These are phyloP conservation scores for Corymbia citriodora DNA, from an alignment of 441 rosid genomes.

Conservation along the genomic window DNA sequence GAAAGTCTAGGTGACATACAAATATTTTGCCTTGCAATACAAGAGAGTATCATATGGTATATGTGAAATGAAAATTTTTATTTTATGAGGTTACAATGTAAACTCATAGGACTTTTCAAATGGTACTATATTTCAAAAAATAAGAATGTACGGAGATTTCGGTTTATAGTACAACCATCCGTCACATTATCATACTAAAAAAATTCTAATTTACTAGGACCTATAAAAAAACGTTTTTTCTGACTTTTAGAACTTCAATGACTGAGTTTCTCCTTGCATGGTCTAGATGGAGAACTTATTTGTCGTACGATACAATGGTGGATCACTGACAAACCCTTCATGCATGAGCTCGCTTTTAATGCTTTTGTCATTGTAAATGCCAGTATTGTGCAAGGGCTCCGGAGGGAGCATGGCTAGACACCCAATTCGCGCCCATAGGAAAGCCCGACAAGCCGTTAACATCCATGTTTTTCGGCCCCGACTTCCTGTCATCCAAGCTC, in stretches of 20 bases:
- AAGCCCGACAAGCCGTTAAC: background rate
- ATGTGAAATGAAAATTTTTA: too few species aligned
- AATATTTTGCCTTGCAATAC: too few species aligned
- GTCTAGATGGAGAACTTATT: background rate
- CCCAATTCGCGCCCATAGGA: constrained; percentile 16
- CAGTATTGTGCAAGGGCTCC: constrained; percentile 11
- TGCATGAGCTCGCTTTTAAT: background rate
- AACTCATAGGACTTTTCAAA: background rate
- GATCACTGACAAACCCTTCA: background rate
- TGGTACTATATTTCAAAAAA: too few species aligned
- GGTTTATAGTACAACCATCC: background rate
- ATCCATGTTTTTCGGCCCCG: constrained; percentile 22
- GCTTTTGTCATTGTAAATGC: background rate
- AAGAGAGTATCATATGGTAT: rapidly evolving
- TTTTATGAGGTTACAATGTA: too few species aligned
- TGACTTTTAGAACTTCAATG: background rate
- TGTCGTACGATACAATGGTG: background rate
- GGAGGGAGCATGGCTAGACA: constrained; percentile 24
- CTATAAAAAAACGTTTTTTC: too few species aligned
- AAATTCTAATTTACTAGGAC: too few species aligned
- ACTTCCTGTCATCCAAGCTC: constrained; percentile 16
- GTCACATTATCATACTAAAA: too few species aligned
- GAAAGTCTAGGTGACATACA: background rate
- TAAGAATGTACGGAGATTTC: too few species aligned
- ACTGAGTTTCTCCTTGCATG: background rate